phyloP scores from a whole-genome alignment of 2,329 filamentous ascomycete genomes.

The Pseudogymnoascus sp. region DNA sequence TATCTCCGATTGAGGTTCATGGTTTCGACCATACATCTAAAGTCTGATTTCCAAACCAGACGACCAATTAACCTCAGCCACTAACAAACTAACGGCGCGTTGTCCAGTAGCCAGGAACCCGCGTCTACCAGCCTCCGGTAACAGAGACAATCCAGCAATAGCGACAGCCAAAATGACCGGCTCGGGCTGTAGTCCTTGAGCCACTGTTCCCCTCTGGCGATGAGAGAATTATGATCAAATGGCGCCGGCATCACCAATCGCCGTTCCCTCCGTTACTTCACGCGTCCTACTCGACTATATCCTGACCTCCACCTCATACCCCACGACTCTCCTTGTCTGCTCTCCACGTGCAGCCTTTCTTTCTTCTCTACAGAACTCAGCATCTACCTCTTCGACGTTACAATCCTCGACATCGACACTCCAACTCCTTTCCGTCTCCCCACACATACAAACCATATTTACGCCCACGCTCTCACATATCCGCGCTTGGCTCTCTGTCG shows the following conservation, averaged over 20 bases:
- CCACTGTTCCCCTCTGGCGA: background rate
- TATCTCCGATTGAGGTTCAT: background rate
- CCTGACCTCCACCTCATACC: slow-evolving; percentile 44
- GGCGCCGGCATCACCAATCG: slow-evolving; percentile 29
- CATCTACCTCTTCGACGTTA: slow-evolving; percentile 25
- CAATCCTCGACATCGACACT: slow-evolving; percentile 50
- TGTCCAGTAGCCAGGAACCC: background rate
- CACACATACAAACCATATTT: slow-evolving; percentile 62
- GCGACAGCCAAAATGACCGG: background rate
- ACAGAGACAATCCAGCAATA: background rate
- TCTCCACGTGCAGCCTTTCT: slow-evolving; percentile 57
- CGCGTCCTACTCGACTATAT: slow-evolving; percentile 54
- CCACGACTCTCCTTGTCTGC: slow-evolving; percentile 64
- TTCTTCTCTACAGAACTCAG: slow-evolving; percentile 43
- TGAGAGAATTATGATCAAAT: slow-evolving; percentile 13
- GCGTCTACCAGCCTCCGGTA: background rate
- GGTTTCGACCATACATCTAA: background rate
- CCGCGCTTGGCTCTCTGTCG: slow-evolving; percentile 61
- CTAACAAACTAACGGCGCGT: background rate
- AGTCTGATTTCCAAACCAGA: background rate
- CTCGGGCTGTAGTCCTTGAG: background rate
- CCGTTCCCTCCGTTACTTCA: slow-evolving; percentile 39
- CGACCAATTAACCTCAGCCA: background rate
- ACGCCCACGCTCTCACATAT: slow-evolving; percentile 67
- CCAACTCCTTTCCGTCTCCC: slow-evolving; percentile 57